phyloP scores from a whole-genome alignment of 805 yeast species.

The Soucietia sequanensis region DNA sequence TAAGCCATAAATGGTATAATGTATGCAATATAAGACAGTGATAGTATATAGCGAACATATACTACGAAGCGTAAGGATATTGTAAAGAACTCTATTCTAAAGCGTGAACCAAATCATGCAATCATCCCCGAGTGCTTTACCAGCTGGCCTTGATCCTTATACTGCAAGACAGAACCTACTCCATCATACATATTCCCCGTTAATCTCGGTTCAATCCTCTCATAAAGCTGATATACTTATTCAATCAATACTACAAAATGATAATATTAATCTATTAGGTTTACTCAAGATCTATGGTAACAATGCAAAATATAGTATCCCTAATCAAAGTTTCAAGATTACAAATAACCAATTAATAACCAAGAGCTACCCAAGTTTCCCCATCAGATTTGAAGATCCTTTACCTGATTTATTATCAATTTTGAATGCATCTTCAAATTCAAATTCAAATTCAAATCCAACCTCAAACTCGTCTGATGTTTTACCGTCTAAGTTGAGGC shows the following conservation, averaged over 20 bases:
- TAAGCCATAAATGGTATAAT: too few relatives aligned
- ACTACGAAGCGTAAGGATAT: too few relatives aligned
- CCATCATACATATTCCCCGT: slow-evolving; percentile 51
- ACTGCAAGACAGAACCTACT: slow-evolving; percentile 39
- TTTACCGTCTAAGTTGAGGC: slow-evolving; percentile 13
- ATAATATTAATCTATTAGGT: slow-evolving; percentile 42
- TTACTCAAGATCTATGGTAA: slow-evolving; percentile 57
- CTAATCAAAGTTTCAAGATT: slow-evolving; percentile 45
- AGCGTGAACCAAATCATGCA: too few relatives aligned
- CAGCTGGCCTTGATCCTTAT: slow-evolving; percentile 38
- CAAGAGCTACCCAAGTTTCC: slow-evolving; percentile 50
- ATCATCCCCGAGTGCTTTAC: too few relatives aligned
- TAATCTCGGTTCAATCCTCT: slow-evolving; percentile 49
- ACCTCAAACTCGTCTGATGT: slow-evolving; percentile 11
- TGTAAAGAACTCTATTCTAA: too few relatives aligned
- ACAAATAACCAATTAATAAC: slow-evolving; percentile 53
- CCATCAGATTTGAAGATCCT: slow-evolving; percentile 52
- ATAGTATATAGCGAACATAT: too few relatives aligned
- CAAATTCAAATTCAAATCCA: slow-evolving; percentile 1
- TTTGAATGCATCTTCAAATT: slow-evolving; percentile 15
- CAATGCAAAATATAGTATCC: slow-evolving; percentile 40
- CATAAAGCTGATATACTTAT: slow-evolving; percentile 44
- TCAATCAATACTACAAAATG: slow-evolving; percentile 36
- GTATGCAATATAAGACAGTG: too few relatives aligned
- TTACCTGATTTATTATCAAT: slow-evolving; percentile 39